Evolutionary conservation across 176 grass and related monocot species (phyloP), one percentile per base, ranked within the genome.

Genomic region (Oryza nivara): DNA sequence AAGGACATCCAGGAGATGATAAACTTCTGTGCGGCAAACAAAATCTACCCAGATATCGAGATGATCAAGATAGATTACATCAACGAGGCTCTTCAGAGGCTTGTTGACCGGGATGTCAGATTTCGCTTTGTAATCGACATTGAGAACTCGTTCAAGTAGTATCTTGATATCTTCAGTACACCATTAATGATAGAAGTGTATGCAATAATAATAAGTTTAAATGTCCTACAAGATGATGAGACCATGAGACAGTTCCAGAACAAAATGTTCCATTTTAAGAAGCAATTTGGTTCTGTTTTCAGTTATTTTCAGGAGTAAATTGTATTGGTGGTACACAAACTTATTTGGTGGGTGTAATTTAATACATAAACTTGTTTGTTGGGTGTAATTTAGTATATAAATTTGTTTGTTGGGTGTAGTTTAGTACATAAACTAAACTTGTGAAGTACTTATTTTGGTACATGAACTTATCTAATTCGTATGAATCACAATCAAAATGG

Each of bases 71-170:
- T 97, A 46, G 84, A 97, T 26, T 92, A 97, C 76, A 83, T 94
- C 81, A 94, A 94, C 30, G 83, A 97, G 80, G 91, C 91, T 76
- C 89, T 94, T 9, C 68, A 79, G 16, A 94, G 94, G 85, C 79
- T 97, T 23, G 74, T 79, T 9, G 89, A 93, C 51, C 83, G 65
- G 26, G 94, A 92, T 72, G 91, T 93, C 38, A 91, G 72, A 48
- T 96, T 91, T 70, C 94, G 94, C 26, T 96, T 96, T 64, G 89
- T 93, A 6, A 88, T 96, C 5, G 91, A 96, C 70, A 89, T 86
- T 8, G 94, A 86, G 38, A 84, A 74, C 44, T 93, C 89, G 35
- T 88, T 92, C 70, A 84, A 89, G 44, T 89, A 73, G 71, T 63
- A 74, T 46, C 4, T 35, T 63, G 7, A 5, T 41, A 41, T 41